Conservation (phyloP, 352 stramenopile genomes). For the Pythium insidiosum region DNA sequence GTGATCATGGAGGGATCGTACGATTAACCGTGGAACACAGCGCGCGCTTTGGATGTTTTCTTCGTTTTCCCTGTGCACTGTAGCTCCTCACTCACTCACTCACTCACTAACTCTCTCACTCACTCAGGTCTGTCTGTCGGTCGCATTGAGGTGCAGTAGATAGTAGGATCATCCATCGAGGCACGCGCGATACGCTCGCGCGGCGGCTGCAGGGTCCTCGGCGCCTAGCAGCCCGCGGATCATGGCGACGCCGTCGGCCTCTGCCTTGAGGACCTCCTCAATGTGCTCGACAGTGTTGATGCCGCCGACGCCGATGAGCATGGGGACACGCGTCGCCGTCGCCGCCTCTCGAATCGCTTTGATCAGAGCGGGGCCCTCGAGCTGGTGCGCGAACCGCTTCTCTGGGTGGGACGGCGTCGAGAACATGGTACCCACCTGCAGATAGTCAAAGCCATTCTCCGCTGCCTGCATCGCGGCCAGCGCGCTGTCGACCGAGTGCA, state of each 20-base stretch:
- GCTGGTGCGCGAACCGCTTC: slow-evolving; percentile 12
- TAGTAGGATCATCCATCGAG: too few species aligned
- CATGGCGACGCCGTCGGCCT: slow-evolving; percentile 31
- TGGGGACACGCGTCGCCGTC: not conserved
- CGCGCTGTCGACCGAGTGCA: slow-evolving; percentile 25
- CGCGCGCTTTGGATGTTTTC: too few species aligned
- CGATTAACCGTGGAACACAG: slow-evolving; percentile 34
- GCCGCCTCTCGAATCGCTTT: slow-evolving; percentile 6
- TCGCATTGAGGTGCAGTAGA: too few species aligned
- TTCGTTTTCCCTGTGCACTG: too few species aligned
- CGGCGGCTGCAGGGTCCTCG: slow-evolving; percentile 10
- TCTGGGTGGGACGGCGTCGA: slow-evolving; percentile 36
- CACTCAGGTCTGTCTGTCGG: too few species aligned
- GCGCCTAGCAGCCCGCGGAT: slow-evolving; percentile 29
- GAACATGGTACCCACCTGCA: slow-evolving; percentile 60
- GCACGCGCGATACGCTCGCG: slow-evolving; percentile 8
- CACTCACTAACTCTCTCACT: too few species aligned
- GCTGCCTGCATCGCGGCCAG: slow-evolving; percentile 15
- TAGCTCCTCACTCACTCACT: too few species aligned
- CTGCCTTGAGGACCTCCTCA: slow-evolving; percentile 16
- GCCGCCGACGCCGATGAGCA: slow-evolving; percentile 31
- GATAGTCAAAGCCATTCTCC: slow-evolving; percentile 22
- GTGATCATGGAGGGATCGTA: slow-evolving; percentile 95
- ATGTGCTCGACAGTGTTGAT: slow-evolving; percentile 24
- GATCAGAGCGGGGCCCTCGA: slow-evolving; percentile 34